Evolutionary conservation across 495 filamentous ascomycete genomes (phyloP).

Genomic region (Neurospora sublineolata): DNA sequence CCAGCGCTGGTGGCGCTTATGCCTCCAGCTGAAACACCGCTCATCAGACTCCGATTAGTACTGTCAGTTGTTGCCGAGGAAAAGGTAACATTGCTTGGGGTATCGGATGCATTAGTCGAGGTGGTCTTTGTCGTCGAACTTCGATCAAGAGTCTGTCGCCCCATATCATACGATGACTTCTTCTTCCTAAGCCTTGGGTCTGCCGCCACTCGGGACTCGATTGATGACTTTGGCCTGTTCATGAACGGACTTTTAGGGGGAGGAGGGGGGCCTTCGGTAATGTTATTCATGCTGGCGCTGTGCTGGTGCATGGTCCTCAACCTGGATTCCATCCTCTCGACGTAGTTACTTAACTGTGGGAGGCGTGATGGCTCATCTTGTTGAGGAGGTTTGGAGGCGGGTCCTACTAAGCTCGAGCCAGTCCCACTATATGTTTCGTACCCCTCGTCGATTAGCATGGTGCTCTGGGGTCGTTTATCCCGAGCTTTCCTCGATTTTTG

Average conservation of each 20-base stretch:
- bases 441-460: constrained; percentile 47
- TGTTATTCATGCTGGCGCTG: constrained; percentile 32
- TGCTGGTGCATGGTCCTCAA: constrained; percentile 60
- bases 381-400: constrained; percentile 25
- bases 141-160: constrained; percentile 55
- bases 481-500: constrained; percentile 27
- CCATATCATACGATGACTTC: constrained; percentile 77
- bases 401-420: constrained; percentile 31
- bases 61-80: constrained; percentile 59
- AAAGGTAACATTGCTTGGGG: constrained; percentile 61
- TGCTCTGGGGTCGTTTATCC: constrained; percentile 51
- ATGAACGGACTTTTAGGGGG: constrained; percentile 46
- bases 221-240: constrained; percentile 40
- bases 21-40: constrained; percentile 75
- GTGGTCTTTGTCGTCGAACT: constrained; percentile 82
- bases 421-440: constrained; percentile 41
- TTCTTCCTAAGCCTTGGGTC: constrained; percentile 40
- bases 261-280: constrained; percentile 46
- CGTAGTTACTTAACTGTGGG: constrained; percentile 70
- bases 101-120: constrained; percentile 60
- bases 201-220: constrained; percentile 21
- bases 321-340: constrained; percentile 77
- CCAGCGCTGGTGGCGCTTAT: constrained; percentile 94
- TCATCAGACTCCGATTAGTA: constrained; percentile 84
- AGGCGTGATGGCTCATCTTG: constrained; percentile 38